These are phyloP conservation scores for Dillenia turbinata DNA, from an alignment of 164 flowering plant genomes.

Conservation along the genomic window DNA sequence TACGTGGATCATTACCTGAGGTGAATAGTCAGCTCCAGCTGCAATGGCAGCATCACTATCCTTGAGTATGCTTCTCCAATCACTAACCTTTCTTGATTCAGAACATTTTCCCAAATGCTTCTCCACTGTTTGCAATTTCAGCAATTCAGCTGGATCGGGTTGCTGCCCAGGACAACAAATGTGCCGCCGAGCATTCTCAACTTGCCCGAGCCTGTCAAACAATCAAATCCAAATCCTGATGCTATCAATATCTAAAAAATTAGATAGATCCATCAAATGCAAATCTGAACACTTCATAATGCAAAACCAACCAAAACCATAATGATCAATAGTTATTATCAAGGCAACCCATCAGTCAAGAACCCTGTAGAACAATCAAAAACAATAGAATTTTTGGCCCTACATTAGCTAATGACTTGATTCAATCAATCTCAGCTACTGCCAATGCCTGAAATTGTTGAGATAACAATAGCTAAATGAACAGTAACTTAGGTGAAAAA, in stretches of 20 bases:
- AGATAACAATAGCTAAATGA: too few relatives aligned
- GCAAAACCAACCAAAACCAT: neutral
- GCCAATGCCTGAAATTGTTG: too few relatives aligned
- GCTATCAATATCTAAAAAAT: too few relatives aligned
- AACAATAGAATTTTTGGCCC: too few relatives aligned
- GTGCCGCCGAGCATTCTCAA: slow-evolving; percentile 22
- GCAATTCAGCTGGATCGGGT: slow-evolving; percentile 5
- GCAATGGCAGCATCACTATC: slow-evolving; percentile 26
- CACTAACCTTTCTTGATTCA: slow-evolving; percentile 33
- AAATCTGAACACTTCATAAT: neutral
- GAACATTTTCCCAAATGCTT: slow-evolving; percentile 12
- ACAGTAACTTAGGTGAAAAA: too few relatives aligned
- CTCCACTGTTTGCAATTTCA: slow-evolving; percentile 10
- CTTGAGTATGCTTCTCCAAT: slow-evolving; percentile 41
- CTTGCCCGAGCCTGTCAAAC: slow-evolving; percentile 18
- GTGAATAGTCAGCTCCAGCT: slow-evolving; percentile 50
- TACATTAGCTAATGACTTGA: too few relatives aligned
- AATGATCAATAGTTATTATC: slow-evolving; percentile 1
- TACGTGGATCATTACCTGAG: slow-evolving; percentile 22
- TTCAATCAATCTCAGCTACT: too few relatives aligned
- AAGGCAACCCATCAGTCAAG: too few relatives aligned
- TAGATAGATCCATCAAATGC: too few relatives aligned
- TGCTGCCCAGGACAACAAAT: slow-evolving; percentile 13
- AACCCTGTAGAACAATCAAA: too few relatives aligned
- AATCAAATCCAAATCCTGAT: neutral